phyloP scores from a whole-genome alignment of 2,329 filamentous ascomycete genomes.

The Trichophyton simii region DNA sequence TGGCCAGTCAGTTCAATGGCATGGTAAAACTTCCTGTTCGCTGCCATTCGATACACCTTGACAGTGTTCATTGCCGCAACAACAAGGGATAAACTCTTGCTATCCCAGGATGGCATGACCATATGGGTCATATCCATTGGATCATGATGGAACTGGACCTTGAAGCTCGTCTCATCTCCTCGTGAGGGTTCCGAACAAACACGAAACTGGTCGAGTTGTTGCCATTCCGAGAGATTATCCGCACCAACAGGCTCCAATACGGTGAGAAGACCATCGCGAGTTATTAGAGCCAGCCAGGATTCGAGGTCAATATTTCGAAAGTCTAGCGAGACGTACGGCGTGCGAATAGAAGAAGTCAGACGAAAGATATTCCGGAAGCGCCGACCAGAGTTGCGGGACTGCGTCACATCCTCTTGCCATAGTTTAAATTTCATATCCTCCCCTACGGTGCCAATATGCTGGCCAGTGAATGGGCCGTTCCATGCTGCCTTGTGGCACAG shows the following conservation, averaged over 20 bases:
- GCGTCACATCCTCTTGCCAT: slow-evolving; percentile 81
- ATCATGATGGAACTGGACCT: slow-evolving; percentile 78
- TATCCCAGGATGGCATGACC: slow-evolving; percentile 65
- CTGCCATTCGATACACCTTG: slow-evolving; percentile 66
- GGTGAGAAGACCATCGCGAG: slow-evolving; percentile 65
- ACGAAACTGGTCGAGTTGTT: slow-evolving; percentile 60
- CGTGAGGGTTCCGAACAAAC: slow-evolving; percentile 58
- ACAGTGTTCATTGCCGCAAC: slow-evolving; percentile 78
- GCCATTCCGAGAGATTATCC: slow-evolving; percentile 67
- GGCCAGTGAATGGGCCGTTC: slow-evolving; percentile 81
- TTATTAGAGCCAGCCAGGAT: slow-evolving; percentile 74
- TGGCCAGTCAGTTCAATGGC: slow-evolving; percentile 66
- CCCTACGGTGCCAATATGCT: slow-evolving; percentile 75
- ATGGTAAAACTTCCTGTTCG: slow-evolving; percentile 68
- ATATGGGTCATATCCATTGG: slow-evolving; percentile 59
- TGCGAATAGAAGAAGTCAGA: slow-evolving; percentile 53
- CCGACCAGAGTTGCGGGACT: slow-evolving; percentile 58
- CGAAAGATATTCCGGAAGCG: slow-evolving; percentile 63
- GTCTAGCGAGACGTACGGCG: slow-evolving; percentile 63
- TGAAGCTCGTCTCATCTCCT: slow-evolving; percentile 78
- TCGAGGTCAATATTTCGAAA: slow-evolving; percentile 74
- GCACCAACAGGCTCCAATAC: slow-evolving; percentile 78
- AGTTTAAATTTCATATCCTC: slow-evolving; percentile 83
- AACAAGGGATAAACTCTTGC: slow-evolving; percentile 66
- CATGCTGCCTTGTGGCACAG: slow-evolving; percentile 58